A percentile compares a stretch with the other conserved stretches of the same genome.
phyloP scores from a whole-genome alignment of 768 basidiomycete genomes.

The Hypsizygus marmoreus region DNA sequence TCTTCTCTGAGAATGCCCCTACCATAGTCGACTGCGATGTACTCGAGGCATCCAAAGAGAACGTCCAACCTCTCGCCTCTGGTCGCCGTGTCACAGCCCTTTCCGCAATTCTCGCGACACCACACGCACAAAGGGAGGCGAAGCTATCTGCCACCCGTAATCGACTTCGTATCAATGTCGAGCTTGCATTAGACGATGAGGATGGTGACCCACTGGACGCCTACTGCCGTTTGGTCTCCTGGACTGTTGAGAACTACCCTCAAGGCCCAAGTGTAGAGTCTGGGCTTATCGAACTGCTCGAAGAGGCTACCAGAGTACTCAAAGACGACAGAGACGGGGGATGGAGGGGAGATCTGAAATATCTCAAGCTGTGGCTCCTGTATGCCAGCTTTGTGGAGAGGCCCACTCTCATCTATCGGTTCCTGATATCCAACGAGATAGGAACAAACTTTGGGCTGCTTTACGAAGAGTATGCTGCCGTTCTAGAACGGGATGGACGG shows the following conservation, averaged over 20 bases:
- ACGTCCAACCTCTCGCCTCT: constrained; percentile 78
- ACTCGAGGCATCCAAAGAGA: constrained; percentile 83
- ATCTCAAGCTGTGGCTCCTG: constrained; percentile 91
- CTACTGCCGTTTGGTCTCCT: constrained; percentile 83
- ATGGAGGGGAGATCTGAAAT: constrained; percentile 81
- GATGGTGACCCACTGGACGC: constrained; percentile 85
- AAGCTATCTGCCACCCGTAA: constrained; percentile 67
- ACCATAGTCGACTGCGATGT: constrained; percentile 78
- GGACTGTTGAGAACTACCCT: constrained; percentile 94
- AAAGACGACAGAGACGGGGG: constrained; percentile 72
- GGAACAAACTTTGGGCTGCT: constrained; percentile 78
- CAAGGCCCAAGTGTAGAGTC: constrained; percentile 89
- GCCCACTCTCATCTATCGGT: constrained; percentile 85
- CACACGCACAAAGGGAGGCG: constrained; percentile 73
- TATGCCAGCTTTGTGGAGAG: constrained; percentile 93
- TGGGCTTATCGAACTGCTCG: constrained; percentile 88
- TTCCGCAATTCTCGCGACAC: constrained; percentile 72
- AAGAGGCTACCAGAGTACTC: constrained; percentile 86
- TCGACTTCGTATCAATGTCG: constrained; percentile 70
- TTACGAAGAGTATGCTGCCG: constrained; percentile 91
- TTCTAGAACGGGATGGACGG: constrained; percentile 83
- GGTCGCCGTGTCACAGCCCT: constrained; percentile 81
- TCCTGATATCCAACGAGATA: constrained; percentile 88
- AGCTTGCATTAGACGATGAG: constrained; percentile 77
- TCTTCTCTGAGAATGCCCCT: constrained; percentile 42